A percentile compares a stretch with the other conserved stretches of the same genome.
Conservation (phyloP, 1,284 basidiomycete species). For the Puccinia hordei region DNA sequence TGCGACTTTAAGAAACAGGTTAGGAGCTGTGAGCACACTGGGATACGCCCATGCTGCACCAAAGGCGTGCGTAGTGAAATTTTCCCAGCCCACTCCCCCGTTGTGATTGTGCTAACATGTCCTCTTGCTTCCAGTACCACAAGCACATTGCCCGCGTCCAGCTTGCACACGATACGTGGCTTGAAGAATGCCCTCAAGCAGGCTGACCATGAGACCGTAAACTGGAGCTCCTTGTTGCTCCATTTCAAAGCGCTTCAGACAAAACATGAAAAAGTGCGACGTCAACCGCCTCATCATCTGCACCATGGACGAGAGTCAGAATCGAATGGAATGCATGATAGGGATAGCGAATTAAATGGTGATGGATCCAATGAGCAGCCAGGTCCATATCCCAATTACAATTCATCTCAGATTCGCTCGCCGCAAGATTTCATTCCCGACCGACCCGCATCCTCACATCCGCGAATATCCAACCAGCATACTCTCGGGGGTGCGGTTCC, state of each 20-base stretch:
- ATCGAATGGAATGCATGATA: constrained; percentile 31
- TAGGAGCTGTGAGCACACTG: constrained; percentile 91
- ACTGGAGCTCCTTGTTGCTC: constrained; percentile 36
- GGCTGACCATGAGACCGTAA: constrained; percentile 28
- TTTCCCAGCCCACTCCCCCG: neutral
- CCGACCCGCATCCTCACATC: neutral
- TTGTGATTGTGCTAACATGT: neutral
- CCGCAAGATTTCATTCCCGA: constrained; percentile 21
- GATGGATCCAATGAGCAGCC: constrained; percentile 19
- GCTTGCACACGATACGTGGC: constrained; percentile 21
- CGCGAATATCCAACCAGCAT: neutral
- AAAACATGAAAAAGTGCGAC: constrained; percentile 47
- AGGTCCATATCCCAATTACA: constrained; percentile 1
- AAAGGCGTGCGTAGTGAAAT: constrained; percentile 66
- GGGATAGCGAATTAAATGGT: constrained; percentile 13
- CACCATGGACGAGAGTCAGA: constrained; percentile 27
- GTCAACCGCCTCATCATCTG: constrained; percentile 36
- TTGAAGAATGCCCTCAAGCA: constrained; percentile 28
- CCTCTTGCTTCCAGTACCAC: neutral
- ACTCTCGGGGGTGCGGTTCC: constrained; percentile 4
- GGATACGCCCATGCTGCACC: constrained; percentile 87
- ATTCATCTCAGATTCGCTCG: constrained; percentile 22
- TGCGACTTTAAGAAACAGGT: constrained; percentile 85
- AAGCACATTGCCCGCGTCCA: constrained; percentile 13
- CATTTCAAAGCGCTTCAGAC: constrained; percentile 48